These are phyloP conservation scores for Eudorina sp. DNA, from an alignment of 139 green algal genomes.

Conservation along the genomic window DNA sequence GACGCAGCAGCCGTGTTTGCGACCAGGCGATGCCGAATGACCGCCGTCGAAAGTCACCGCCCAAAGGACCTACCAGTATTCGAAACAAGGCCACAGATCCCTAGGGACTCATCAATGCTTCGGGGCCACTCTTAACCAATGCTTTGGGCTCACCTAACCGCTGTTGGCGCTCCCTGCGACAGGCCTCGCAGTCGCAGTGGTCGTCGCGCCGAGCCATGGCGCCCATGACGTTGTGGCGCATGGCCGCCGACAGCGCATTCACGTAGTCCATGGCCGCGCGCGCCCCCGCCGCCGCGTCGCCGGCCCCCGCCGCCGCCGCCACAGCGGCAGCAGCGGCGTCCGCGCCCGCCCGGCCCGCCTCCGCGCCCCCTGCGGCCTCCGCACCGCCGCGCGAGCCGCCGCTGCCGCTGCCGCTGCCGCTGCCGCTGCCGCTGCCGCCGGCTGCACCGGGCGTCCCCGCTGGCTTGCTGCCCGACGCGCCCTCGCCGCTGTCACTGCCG, in stretches of 20 bases:
- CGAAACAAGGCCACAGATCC: too few relatives aligned
- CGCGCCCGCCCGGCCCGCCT: neutral
- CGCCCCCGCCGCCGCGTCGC: neutral
- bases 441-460: neutral
- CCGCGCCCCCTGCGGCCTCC: neutral
- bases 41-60: too few relatives aligned
- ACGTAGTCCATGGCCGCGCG: neutral
- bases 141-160: constrained; percentile 6
- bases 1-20: too few relatives aligned
- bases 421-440: neutral
- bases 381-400: neutral
- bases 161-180: neutral
- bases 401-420: neutral
- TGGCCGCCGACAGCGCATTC: neutral
- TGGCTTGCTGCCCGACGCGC: too few relatives aligned
- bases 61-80: too few relatives aligned
- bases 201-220: neutral
- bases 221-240: neutral
- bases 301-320: too few relatives aligned
- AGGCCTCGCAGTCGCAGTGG: constrained; percentile 23
- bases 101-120: too few relatives aligned
- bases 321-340: too few relatives aligned
- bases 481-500: neutral
- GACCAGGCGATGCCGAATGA: too few relatives aligned
- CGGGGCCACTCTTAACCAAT: too few relatives aligned